These are phyloP conservation scores for Endoconidiophora laricicola DNA, from an alignment of 2,329 filamentous ascomycete genomes.

Conservation along the genomic window DNA sequence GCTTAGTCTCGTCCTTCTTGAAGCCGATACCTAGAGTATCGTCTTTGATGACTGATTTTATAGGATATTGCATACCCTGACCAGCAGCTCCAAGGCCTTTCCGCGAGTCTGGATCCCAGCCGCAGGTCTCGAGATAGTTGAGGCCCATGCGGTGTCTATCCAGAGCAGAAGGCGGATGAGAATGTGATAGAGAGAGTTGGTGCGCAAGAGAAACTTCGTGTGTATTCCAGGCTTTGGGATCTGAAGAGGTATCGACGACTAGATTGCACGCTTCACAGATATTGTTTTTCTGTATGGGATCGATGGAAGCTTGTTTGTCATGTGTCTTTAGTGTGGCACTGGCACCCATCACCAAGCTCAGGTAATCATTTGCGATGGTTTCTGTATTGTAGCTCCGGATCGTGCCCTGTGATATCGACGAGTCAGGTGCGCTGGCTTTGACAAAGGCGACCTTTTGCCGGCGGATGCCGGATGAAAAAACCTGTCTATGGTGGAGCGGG, in stretches of 20 bases:
- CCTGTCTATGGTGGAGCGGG: slow-evolving; percentile 34
- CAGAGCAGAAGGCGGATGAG: slow-evolving; percentile 54
- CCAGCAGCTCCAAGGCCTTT: slow-evolving; percentile 53
- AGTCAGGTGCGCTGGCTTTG: slow-evolving; percentile 28
- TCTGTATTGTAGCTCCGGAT: neutral
- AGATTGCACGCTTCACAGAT: slow-evolving; percentile 24
- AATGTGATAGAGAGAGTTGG: slow-evolving; percentile 51
- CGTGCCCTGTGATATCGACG: neutral
- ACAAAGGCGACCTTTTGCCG: slow-evolving; percentile 40
- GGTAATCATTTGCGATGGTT: slow-evolving; percentile 26
- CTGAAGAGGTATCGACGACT: slow-evolving; percentile 17
- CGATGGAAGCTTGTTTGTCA: neutral
- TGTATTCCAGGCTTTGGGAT: slow-evolving; percentile 14
- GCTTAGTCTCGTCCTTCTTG: slow-evolving; percentile 22
- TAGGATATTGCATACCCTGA: slow-evolving; percentile 57
- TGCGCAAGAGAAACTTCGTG: slow-evolving; percentile 53
- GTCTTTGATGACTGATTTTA: slow-evolving; percentile 56
- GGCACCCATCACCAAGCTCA: slow-evolving; percentile 44
- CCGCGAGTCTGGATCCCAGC: slow-evolving; percentile 60
- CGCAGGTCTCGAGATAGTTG: slow-evolving; percentile 45
- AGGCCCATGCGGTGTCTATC: slow-evolving; percentile 56
- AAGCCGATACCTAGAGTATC: slow-evolving; percentile 60
- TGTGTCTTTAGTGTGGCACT: neutral
- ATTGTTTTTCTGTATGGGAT: slow-evolving; percentile 3
- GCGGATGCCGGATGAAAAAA: slow-evolving; percentile 40